Conservation (phyloP, 73 alveolate genomes). For the Tetrahymena borealis region DNA sequence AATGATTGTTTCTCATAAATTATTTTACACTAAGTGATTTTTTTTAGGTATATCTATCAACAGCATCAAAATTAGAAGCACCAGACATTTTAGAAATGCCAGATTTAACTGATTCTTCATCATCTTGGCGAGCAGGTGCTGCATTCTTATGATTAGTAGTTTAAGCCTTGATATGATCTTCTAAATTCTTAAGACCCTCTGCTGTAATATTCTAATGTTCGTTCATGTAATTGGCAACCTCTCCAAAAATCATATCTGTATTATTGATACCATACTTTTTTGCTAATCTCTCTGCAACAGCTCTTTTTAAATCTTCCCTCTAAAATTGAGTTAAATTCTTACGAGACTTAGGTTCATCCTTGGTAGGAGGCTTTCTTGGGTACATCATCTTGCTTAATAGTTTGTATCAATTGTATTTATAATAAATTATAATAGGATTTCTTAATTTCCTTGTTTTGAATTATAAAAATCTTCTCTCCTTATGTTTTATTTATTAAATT, state of each 20-base stretch:
- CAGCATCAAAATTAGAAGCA: slow-evolving; percentile 39
- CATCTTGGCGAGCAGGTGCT: slow-evolving; percentile 11
- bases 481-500: neutral
- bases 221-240: slow-evolving; percentile 25
- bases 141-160: slow-evolving; percentile 3
- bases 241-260: slow-evolving; percentile 15
- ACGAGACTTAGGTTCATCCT: neutral
- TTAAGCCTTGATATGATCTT: slow-evolving; percentile 22
- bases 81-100: slow-evolving; percentile 44
- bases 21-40: slow-evolving; percentile 10
- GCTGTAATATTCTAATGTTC: slow-evolving; percentile 27
- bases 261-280: slow-evolving; percentile 34
- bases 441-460: neutral
- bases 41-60: slow-evolving; percentile 36
- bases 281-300: slow-evolving; percentile 31
- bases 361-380: neutral
- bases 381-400: neutral
- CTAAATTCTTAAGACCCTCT: slow-evolving; percentile 35
- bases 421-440: neutral
- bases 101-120: slow-evolving; percentile 39
- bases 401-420: neutral
- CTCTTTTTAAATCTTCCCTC: slow-evolving; percentile 22
- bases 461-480: neutral
- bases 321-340: slow-evolving; percentile 12
- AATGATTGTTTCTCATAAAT: neutral